phyloP scores from a whole-genome alignment of 305 asterid species.

The Fraxinus ornus region DNA sequence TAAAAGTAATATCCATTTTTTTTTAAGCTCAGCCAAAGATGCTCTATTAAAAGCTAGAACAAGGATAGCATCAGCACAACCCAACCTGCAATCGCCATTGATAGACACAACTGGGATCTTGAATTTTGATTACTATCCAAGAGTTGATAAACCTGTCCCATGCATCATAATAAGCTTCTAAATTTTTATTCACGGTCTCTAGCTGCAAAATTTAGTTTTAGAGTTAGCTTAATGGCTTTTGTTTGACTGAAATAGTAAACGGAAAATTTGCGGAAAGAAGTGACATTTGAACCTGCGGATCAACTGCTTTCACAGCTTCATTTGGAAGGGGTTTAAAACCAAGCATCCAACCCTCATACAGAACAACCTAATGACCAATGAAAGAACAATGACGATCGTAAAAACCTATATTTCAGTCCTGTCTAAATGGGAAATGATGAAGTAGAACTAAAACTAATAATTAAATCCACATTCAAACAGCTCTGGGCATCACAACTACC shows the following conservation, averaged over 20 bases:
- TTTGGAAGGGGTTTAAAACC: slow-evolving; percentile 84
- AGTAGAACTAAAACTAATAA: background rate
- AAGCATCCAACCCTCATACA: slow-evolving; percentile 99
- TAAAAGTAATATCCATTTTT: background rate
- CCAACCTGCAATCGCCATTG: slow-evolving; percentile 90
- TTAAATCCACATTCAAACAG: slow-evolving; percentile 1
- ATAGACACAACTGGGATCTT: slow-evolving; percentile 80
- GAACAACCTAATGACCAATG: slow-evolving; percentile 56
- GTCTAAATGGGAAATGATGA: background rate
- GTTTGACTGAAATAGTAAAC: background rate
- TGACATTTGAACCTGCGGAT: slow-evolving; percentile 70
- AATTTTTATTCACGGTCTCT: slow-evolving; percentile 71
- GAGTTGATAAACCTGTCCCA: slow-evolving; percentile 89
- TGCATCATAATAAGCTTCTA: slow-evolving; percentile 77
- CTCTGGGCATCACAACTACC: background rate
- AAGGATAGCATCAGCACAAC: slow-evolving; percentile 18
- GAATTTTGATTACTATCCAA: slow-evolving; percentile 92
- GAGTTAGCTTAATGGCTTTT: background rate
- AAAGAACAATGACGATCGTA: background rate
- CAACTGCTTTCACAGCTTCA: slow-evolving; percentile 71
- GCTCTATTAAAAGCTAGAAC: background rate
- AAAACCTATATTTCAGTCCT: background rate
- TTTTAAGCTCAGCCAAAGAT: background rate
- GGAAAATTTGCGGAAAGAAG: background rate
- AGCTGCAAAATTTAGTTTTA: slow-evolving; percentile 50